Base-by-base conservation (phyloP, 495 filamentous ascomycete genomes). In the Oidiodendron maius region DNA sequence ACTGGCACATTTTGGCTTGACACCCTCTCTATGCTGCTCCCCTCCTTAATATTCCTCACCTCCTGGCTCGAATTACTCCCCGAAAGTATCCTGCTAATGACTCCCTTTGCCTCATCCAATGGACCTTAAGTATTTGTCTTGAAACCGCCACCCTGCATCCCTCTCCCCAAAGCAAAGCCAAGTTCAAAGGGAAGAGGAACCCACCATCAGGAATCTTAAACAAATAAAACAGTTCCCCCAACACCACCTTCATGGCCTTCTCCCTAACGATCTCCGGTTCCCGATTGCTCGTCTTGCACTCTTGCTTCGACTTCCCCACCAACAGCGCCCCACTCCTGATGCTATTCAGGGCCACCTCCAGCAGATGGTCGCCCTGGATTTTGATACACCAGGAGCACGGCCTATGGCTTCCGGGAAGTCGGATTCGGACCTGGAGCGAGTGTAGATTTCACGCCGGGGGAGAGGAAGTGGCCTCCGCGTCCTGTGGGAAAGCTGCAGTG, bases 261-360 rank as follows among this genome's bases (percentile, higher is more conserved):
- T 52, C 41, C 11, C 53, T 49, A 8, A 57, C 40, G 8, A 12
- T 39, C 12, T 48, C 44, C 9, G 52, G n/a, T 6, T 24, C 43
- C 20, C 6, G 22, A 40, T 57, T 57, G 15, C 53, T 49, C 21
- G 44, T 21, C 26, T 44, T n/a, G 16, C 22, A 44, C 28, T 16
- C 12, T 28, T 40, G n/a, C 28, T 38, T 17, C 10, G 38, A 30
- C 32, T 44, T 40, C 8, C 53, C 53, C 11, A 57, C 53, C 10
- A 37, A 20, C 3, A 26, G 25, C 6, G 52, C 45, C n/a, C 53
- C 53, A 1, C 32, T 42, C 2, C 38, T 44, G 2, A 46, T 44
- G 22, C 35, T 42, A 25, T 57, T 45, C 13, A 57, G 23, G n/a
- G 55, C 55, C 38, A 52, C 54, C 36, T 50, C 50, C 13, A 57